Evolutionary conservation across 768 basidiomycete genomes (phyloP), one percentile per base, ranked within the genome.

Genomic region (Neoboletus magnificus): DNA sequence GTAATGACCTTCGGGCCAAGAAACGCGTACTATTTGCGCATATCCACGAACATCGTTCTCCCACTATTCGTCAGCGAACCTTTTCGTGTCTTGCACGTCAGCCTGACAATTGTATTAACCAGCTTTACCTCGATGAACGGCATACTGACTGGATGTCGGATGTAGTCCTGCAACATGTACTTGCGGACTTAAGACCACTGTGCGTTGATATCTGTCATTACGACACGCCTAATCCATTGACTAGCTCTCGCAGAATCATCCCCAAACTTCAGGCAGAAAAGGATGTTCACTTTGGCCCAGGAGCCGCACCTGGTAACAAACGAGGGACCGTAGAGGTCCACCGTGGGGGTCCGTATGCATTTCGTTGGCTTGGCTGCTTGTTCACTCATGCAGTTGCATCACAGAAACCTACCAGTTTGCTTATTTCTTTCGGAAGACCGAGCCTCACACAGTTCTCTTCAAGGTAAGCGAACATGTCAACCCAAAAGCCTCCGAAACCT

Each of bases 101-200:
- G 39, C 25, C 50, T 55, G 39, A 56, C 64, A 54, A 39, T 55
- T 43, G 10, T 32, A 52, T 45, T 48, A 9, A 35, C 50, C 58
- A 89, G 86, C 73, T 94, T 5, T 95, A 94, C 70, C 82, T 97
- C 29, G 94, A 97, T 66, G 91, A 91, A 59, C 81, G 83, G 12
- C 94, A 97, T 74, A 71, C 90, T 16, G 79, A 84, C 52, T 97
- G 94, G 94, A 96, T 97, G 93, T 84, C 87, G 7, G 93, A 96
- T 62, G 62, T 71, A 25, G 78, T 89, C 40, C 75, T 96, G 3
- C 92, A 93, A 64, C 82, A 84, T 62, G 89, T 96, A 18, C 78
- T 97, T 2, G 79, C 82, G 11, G 91, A 93, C 68, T 71, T 97
- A 45, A 80, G 88, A 60, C 86, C 89, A 55, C 75, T 85, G 91